These are phyloP conservation scores for Wallacemonas sp. DNA, from an alignment of 208 protist species.

Conservation along the genomic window DNA sequence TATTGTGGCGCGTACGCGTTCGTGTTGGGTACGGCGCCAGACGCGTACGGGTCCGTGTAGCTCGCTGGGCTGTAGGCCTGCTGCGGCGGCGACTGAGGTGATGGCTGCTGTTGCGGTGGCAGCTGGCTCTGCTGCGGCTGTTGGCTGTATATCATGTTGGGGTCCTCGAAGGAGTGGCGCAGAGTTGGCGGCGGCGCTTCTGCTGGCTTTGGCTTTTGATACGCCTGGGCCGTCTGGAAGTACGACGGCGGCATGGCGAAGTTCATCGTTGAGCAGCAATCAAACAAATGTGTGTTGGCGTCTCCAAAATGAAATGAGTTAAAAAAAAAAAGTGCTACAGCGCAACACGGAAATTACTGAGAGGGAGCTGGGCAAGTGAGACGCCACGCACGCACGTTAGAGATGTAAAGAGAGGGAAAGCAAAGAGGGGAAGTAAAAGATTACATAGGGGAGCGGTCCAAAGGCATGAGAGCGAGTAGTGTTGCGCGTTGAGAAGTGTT, in stretches of 20 bases:
- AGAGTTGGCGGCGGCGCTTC: constrained; percentile 28
- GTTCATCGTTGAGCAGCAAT: constrained; percentile 24
- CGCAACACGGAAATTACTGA: no score
- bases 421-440: no score
- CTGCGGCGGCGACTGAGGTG: no score
- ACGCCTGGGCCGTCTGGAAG: neutral
- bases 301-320: no score
- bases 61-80: no score
- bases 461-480: no score
- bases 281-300: neutral
- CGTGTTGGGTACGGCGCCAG: neutral
- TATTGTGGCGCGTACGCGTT: constrained; percentile 20
- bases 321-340: no score
- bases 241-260: constrained; percentile 28
- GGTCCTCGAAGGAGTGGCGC: constrained; percentile 60
- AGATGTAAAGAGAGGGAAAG: neutral
- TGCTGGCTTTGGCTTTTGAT: constrained; percentile 17
- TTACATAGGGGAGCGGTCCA: no score
- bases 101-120: no score
- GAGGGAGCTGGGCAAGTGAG: neutral
- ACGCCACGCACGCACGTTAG: neutral
- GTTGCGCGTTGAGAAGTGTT: no score
- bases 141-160: constrained; percentile 19
- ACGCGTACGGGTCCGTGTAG: constrained; percentile 11
- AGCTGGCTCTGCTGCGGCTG: constrained; percentile 3